Conservation (phyloP, 768 basidiomycete genomes). For the Auricularia cornea region DNA sequence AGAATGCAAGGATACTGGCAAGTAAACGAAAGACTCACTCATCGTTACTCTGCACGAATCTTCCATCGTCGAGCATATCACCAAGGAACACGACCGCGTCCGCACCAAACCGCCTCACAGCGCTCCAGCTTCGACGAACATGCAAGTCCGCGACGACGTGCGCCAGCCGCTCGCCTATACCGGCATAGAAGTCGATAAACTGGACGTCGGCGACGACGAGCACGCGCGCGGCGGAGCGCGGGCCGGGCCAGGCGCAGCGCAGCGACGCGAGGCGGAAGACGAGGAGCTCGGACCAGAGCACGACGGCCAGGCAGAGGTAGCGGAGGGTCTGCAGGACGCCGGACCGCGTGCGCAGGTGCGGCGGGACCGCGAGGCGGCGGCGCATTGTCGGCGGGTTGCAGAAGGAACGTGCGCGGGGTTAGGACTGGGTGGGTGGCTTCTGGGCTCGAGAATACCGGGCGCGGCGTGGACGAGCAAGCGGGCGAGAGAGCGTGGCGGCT, state of each 20-base stretch:
- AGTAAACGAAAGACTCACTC: constrained; percentile 52
- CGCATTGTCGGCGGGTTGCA: too few species aligned
- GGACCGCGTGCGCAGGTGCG: not conserved
- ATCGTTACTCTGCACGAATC: constrained; percentile 48
- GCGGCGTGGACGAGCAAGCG: too few species aligned
- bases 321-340: not conserved
- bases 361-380: not conserved
- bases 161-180: constrained; percentile 53
- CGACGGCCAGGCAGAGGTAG: not conserved
- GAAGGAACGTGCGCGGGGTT: too few species aligned
- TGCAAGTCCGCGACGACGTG: constrained; percentile 71
- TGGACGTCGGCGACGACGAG: constrained; percentile 88
- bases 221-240: constrained; percentile 41
- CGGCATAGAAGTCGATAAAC: constrained; percentile 67
- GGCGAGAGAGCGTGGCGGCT: too few species aligned
- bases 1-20: too few species aligned
- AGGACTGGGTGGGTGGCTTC: too few species aligned
- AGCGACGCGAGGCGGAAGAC: not conserved
- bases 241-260: constrained; percentile 8
- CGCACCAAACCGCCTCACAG: constrained; percentile 43
- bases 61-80: constrained; percentile 87
- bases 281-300: not conserved
- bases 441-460: too few species aligned
- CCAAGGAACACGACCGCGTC: constrained; percentile 78
- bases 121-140: constrained; percentile 78